Evolutionary conservation across 2,329 filamentous ascomycete species (phyloP), one percentile per base, ranked within the genome.

Genomic region (Penicillium sp.): DNA sequence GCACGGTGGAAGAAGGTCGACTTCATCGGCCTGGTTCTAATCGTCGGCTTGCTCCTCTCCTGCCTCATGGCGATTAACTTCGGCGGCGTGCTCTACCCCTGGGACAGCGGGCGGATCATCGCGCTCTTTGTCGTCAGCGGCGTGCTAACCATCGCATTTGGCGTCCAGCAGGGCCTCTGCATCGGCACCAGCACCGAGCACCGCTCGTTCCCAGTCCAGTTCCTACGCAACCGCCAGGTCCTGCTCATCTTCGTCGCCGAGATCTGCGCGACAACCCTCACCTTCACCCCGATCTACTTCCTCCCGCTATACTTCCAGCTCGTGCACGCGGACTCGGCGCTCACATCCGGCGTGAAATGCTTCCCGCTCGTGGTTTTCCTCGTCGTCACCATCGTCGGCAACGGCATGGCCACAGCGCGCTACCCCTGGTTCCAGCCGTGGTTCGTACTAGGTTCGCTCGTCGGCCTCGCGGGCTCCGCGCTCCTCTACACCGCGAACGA

Each of bases 241-340:
- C 64, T 82, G 1, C 64, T 84, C 2, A 70, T 85, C 0, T 84
- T 81, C 64, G 67, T 81, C 2, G 35, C 35, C 35, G 73, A 74
- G 15, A 80, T 76, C 1, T 70, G 74, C 1, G 74, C 75, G 0
- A 76, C 73, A 5, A 72, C 76, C 1, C 70, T 71, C 17, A 67
- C 76, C 47, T 79, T 78, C 55, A 47, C 54, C 15, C 35, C 75
- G 0, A 74, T 83, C 11, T 86, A 85, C 72, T 86, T 82, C 72
- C 79, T 83, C 17, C 84, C 84, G 0, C 73, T 86, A 0, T 85
- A 78, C 72, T 85, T 85, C 70, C 81, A 84, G 60, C 86, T 85
- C 67, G 77, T 77, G 0, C 75, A 74, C 5, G 79, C 79, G 7
- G 82, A 82, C 54, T 71, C 67, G 0, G 72, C 71, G 5, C 47